phyloP scores from a whole-genome alignment of 768 basidiomycete genomes.

The Boletus speciosus region DNA sequence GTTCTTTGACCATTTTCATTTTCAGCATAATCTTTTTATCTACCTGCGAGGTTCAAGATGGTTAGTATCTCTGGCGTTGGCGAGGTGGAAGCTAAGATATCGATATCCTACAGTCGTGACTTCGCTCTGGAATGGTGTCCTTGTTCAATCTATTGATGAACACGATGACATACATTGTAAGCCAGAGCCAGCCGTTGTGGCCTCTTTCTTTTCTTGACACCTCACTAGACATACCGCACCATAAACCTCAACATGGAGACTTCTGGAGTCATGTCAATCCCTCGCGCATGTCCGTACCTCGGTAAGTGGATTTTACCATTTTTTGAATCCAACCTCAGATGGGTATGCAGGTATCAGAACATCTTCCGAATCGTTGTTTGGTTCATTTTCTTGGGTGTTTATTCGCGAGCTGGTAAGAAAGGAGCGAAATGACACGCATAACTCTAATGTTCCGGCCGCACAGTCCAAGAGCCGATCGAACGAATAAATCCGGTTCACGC shows the following conservation, averaged over 20 bases:
- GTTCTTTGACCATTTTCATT: neutral
- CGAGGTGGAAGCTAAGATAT: slow-evolving; percentile 4
- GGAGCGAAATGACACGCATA: neutral
- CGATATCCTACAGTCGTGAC: slow-evolving; percentile 56
- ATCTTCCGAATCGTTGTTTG: slow-evolving; percentile 73
- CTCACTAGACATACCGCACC: slow-evolving; percentile 62
- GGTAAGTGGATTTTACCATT: slow-evolving; percentile 34
- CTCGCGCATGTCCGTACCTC: slow-evolving; percentile 74
- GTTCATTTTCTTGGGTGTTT: slow-evolving; percentile 73
- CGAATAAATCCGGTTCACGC: slow-evolving; percentile 52
- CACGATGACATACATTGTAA: slow-evolving; percentile 76
- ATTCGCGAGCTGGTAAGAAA: slow-evolving; percentile 75
- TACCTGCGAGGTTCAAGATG: slow-evolving; percentile 80
- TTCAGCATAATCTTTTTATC: slow-evolving; percentile 77
- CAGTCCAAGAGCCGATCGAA: slow-evolving; percentile 77
- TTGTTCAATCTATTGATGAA: slow-evolving; percentile 75
- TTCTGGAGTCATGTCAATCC: slow-evolving; percentile 77
- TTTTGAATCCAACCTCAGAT: neutral
- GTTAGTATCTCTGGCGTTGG: slow-evolving; percentile 36
- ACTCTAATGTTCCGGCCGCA: neutral
- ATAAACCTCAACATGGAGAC: slow-evolving; percentile 45
- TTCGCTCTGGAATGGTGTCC: slow-evolving; percentile 77
- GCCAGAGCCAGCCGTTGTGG: slow-evolving; percentile 11
- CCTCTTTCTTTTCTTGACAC: slow-evolving; percentile 4
- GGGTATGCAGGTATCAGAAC: slow-evolving; percentile 69